Conservation (phyloP, 805 yeast genomes). For the Yamadazyma paraphyllophila region DNA sequence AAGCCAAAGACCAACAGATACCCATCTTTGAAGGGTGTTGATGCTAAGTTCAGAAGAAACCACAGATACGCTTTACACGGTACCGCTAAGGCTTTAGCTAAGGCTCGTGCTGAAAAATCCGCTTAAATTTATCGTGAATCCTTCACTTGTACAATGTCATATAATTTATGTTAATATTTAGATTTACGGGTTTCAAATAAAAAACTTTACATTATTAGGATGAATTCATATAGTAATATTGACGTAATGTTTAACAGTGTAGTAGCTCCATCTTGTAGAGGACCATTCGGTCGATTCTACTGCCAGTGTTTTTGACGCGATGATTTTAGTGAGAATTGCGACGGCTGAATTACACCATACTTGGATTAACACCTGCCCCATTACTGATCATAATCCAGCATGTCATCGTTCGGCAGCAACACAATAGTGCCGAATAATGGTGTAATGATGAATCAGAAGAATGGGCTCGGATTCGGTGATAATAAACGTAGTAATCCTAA, state of each 20-base stretch:
- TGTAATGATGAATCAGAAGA: neutral
- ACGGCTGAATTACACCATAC: neutral
- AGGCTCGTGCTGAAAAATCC: conserved; percentile 59
- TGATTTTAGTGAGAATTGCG: neutral
- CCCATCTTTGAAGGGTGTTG: conserved; percentile 98
- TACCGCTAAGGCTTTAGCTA: conserved; percentile 91
- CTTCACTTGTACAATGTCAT: conserved; percentile 11
- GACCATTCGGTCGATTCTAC: neutral
- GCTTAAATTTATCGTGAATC: conserved; percentile 24
- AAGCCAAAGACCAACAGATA: conserved; percentile 98
- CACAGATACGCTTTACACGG: conserved; percentile 99
- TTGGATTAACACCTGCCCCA: no score
- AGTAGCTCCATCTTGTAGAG: neutral
- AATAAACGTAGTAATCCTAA: neutral
- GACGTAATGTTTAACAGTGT: neutral
- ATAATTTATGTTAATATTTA: conserved; percentile 13
- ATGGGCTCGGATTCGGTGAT: conserved; percentile 2
- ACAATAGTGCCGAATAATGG: conserved; percentile 4
- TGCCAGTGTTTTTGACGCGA: neutral
- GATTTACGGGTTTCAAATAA: conserved; percentile 12
- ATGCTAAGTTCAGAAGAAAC: conserved; percentile 99
- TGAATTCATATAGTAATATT: neutral
- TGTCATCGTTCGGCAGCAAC: conserved; percentile 10
- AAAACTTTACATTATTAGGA: conserved; percentile 5
- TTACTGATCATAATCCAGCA: conserved; percentile 1